Evolutionary conservation across 2,329 filamentous ascomycete species (phyloP).

Genomic region (Apiospora marii): DNA sequence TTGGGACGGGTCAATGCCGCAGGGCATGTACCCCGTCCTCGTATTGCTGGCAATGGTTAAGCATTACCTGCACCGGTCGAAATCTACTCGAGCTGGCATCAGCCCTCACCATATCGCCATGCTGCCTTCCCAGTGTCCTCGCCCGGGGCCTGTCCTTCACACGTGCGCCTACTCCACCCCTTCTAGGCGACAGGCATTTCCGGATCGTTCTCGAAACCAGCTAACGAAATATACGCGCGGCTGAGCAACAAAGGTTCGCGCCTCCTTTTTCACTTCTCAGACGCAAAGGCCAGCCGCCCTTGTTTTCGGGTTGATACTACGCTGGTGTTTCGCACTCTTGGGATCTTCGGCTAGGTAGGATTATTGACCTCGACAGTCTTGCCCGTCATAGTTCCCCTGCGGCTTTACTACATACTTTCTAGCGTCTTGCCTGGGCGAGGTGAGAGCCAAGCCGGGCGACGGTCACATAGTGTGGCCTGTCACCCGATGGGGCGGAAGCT

Average conservation of each 20-base stretch:
- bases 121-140: neutral
- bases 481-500: slow-evolving; percentile 11
- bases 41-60: neutral
- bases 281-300: neutral
- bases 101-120: neutral
- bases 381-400: neutral
- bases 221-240: neutral
- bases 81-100: neutral
- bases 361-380: neutral
- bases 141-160: neutral
- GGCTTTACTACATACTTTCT: neutral
- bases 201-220: neutral
- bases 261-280: neutral
- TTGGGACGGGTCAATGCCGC: neutral
- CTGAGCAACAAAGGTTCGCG: neutral
- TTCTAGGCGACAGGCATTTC: neutral
- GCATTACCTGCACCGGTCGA: neutral
- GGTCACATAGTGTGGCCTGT: slow-evolving; percentile 1
- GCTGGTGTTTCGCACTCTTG: neutral
- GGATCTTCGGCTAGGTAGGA: neutral
- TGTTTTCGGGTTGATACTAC: neutral
- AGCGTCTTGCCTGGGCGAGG: neutral
- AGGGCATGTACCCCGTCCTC: neutral
- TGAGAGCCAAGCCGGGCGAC: neutral
- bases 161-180: neutral